These are phyloP conservation scores for Hansenula lynferdii DNA, from an alignment of 1,139 yeast species.

Conservation along the genomic window DNA sequence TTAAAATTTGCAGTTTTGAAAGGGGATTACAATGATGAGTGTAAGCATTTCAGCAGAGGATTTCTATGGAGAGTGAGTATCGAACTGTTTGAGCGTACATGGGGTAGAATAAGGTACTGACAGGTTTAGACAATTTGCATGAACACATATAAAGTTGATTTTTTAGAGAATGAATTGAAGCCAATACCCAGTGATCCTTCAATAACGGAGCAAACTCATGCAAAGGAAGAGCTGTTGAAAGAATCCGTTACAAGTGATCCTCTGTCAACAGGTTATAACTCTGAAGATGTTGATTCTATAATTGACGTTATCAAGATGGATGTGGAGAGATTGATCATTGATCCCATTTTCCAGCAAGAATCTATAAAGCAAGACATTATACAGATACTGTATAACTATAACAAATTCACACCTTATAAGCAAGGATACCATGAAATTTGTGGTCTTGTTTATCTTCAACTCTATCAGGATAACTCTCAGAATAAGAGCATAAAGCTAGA, in stretches of 20 bases:
- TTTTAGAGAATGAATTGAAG: slow-evolving; percentile 13
- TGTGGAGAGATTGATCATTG: slow-evolving; percentile 57
- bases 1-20: slow-evolving; percentile 18
- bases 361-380: slow-evolving; percentile 39
- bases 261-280: neutral
- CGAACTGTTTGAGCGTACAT: neutral
- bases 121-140: slow-evolving; percentile 12
- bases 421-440: slow-evolving; percentile 71
- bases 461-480: slow-evolving; percentile 35
- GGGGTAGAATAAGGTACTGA: too few relatives aligned
- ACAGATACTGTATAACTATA: slow-evolving; percentile 48
- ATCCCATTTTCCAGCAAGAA: slow-evolving; percentile 38
- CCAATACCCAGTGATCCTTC: slow-evolving; percentile 8
- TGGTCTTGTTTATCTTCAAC: slow-evolving; percentile 50
- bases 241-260: slow-evolving; percentile 7
- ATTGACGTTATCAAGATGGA: slow-evolving; percentile 55
- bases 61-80: slow-evolving; percentile 16
- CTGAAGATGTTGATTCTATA: slow-evolving; percentile 19
- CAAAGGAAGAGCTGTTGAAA: neutral
- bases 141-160: slow-evolving; percentile 14
- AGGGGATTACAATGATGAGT: slow-evolving; percentile 15
- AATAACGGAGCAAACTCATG: neutral
- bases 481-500: slow-evolving; percentile 17
- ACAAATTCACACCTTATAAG: slow-evolving; percentile 46
- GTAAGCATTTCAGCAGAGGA: slow-evolving; percentile 15